Evolutionary conservation across 2,329 filamentous ascomycete species (phyloP).

Genomic region (Diplodia sapinea): DNA sequence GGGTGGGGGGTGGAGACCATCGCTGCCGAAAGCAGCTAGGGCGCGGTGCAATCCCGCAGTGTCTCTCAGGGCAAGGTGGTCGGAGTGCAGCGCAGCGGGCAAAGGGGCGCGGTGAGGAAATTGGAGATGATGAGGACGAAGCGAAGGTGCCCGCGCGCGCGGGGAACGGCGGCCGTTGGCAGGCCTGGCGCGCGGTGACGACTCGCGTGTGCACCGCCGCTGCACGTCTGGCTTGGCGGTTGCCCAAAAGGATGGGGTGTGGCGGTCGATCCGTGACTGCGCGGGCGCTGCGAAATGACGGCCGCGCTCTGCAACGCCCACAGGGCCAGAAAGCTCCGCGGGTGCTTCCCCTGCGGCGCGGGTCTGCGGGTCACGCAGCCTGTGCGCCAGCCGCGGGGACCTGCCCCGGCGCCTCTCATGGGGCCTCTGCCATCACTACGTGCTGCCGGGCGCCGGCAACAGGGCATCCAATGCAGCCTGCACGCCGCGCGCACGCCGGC

Average conservation of each 20-base stretch:
- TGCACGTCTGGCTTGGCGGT: slow-evolving; percentile 17
- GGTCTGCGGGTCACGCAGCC: slow-evolving; percentile 1
- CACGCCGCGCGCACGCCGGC: slow-evolving; percentile 14
- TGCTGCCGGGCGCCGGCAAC: background rate
- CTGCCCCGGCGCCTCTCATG: background rate
- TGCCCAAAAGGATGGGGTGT: slow-evolving; percentile 15
- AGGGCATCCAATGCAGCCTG: slow-evolving; percentile 3
- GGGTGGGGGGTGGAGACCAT: slow-evolving; percentile 15
- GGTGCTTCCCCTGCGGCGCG: background rate
- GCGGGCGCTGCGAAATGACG: slow-evolving; percentile 14
- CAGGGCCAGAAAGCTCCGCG: slow-evolving; percentile 7
- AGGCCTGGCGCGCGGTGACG: slow-evolving; percentile 15
- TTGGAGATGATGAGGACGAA: slow-evolving; percentile 7
- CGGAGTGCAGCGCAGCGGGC: background rate
- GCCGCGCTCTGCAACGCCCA: slow-evolving; percentile 10
- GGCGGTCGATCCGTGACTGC: slow-evolving; percentile 11
- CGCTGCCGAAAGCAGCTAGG: slow-evolving; percentile 22
- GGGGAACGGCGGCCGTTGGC: slow-evolving; percentile 17
- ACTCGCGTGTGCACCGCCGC: slow-evolving; percentile 6
- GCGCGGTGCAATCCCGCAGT: slow-evolving; percentile 6
- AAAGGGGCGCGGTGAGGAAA: slow-evolving; percentile 11
- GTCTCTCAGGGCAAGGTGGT: slow-evolving; percentile 2
- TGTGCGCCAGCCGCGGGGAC: slow-evolving; percentile 11
- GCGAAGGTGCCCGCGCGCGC: background rate
- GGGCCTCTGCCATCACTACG: background rate